Evolutionary conservation across 2,329 filamentous ascomycete genomes (phyloP).

Genomic region (Colletotrichum truncatum): DNA sequence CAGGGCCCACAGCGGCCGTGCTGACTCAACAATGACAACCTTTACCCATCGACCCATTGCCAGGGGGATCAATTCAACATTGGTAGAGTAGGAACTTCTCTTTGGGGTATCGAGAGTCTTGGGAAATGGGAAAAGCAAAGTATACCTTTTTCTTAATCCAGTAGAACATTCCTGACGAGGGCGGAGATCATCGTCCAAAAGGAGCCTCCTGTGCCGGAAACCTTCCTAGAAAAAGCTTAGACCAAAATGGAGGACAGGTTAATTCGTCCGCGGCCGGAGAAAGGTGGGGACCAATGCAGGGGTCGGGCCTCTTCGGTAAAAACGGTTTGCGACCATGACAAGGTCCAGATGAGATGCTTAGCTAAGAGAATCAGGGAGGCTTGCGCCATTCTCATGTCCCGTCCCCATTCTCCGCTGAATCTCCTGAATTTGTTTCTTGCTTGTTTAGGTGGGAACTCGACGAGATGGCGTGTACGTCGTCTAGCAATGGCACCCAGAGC

Average conservation of each 20-base stretch:
- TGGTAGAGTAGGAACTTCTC: background rate
- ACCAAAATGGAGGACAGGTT: constrained; percentile 16
- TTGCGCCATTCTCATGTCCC: constrained; percentile 24
- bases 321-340: constrained; percentile 35
- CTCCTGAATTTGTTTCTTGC: constrained; percentile 26
- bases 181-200: constrained; percentile 46
- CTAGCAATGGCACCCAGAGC: constrained; percentile 23
- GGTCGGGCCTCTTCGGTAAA: constrained; percentile 35
- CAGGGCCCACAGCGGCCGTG: constrained; percentile 16
- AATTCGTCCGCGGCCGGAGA: constrained; percentile 22
- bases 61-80: background rate
- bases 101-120: constrained; percentile 7
- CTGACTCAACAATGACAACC: constrained; percentile 29
- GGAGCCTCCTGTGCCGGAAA: constrained; percentile 46
- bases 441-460: constrained; percentile 25
- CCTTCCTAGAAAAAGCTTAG: constrained; percentile 47
- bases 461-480: constrained; percentile 26
- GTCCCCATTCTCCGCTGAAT: constrained; percentile 8
- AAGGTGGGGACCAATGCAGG: constrained; percentile 15
- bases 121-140: constrained; percentile 30
- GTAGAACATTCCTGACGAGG: constrained; percentile 42
- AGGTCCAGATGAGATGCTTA: constrained; percentile 26
- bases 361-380: constrained; percentile 23
- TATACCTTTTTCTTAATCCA: constrained; percentile 45
- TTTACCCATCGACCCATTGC: constrained; percentile 10